phyloP scores from a whole-genome alignment of 2,329 filamentous ascomycete species.

The Verruconis gallopava region DNA sequence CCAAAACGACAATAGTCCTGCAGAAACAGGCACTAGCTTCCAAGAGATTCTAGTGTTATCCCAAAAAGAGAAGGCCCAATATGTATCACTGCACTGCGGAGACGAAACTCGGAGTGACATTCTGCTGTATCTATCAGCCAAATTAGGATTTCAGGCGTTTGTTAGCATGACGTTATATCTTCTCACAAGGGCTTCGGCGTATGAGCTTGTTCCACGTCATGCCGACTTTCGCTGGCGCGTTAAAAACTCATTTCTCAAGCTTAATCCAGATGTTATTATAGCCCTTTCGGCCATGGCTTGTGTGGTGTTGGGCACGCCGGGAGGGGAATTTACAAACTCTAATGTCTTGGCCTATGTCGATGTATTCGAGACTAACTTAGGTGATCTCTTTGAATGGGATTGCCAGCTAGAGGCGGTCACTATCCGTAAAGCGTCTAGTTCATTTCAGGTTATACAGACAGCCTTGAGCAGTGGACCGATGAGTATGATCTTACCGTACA shows the following conservation, averaged over 20 bases:
- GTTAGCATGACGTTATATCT: neutral
- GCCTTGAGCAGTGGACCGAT: neutral
- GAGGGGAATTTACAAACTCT: neutral
- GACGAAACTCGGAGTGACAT: neutral
- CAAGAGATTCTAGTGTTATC: too few relatives aligned
- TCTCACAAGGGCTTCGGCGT: too few relatives aligned
- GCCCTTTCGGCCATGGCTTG: neutral
- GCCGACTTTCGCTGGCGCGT: neutral
- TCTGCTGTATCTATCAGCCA: neutral
- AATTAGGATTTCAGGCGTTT: neutral
- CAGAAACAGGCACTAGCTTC: too few relatives aligned
- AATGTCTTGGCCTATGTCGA: neutral
- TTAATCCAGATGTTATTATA: neutral
- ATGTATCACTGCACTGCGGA: neutral
- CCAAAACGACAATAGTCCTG: too few relatives aligned
- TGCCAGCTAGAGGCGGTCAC: neutral
- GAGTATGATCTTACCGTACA: neutral
- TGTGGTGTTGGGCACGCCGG: neutral
- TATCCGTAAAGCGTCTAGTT: neutral
- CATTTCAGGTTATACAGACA: neutral
- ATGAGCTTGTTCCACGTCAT: too few relatives aligned
- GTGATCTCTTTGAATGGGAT: neutral
- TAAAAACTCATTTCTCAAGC: neutral
- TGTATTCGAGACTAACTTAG: neutral
- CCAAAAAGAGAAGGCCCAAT: neutral